Percentiles rank a stretch among this genome's conserved stretches.
Conservation (phyloP, 306 rosid species). For the Corylus americana region DNA sequence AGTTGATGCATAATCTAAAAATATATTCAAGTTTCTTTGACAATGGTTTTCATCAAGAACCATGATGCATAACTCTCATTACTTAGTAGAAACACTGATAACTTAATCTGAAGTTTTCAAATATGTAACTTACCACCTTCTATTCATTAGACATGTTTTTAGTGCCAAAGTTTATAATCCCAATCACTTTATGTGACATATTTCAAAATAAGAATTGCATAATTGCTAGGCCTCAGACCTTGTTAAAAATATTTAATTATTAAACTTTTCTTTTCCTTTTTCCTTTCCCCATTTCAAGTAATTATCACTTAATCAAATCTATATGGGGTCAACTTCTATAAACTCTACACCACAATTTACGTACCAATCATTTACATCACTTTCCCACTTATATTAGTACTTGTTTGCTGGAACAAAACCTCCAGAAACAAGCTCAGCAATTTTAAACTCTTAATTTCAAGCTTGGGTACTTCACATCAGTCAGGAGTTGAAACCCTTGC, state of each 20-base stretch:
- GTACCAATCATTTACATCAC: neutral
- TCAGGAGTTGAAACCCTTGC: neutral
- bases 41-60: neutral
- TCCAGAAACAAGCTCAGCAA: neutral
- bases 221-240: neutral
- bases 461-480: neutral
- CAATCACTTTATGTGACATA: neutral
- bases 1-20: neutral
- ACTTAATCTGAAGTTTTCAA: neutral
- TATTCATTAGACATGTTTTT: neutral
- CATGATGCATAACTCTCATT: neutral
- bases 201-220: neutral
- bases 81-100: neutral
- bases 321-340: neutral
- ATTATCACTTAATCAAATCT: neutral
- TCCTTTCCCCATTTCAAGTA: neutral
- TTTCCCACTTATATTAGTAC: neutral
- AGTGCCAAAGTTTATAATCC: neutral
- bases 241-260: neutral
- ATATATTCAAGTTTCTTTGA: neutral
- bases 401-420: neutral
- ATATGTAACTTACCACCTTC: neutral
- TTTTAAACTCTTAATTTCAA: neutral
- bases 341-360: neutral
- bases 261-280: neutral